These are phyloP conservation scores for Diaporthe amygdali DNA, from an alignment of 2,329 filamentous ascomycete species.

Conservation along the genomic window DNA sequence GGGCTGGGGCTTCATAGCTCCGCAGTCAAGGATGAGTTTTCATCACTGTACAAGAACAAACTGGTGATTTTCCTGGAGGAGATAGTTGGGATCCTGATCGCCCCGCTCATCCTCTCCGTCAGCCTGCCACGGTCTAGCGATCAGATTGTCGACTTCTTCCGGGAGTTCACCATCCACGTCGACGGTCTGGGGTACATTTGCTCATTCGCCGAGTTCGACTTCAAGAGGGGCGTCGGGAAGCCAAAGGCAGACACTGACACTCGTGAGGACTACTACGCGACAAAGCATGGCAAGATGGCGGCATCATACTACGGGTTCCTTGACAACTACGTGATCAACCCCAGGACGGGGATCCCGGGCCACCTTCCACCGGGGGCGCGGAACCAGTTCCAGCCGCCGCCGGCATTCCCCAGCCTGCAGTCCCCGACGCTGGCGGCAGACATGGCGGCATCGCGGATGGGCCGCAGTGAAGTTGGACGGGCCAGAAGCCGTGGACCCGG, in stretches of 20 bases:
- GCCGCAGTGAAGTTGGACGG: constrained; percentile 46
- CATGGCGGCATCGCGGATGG: constrained; percentile 56
- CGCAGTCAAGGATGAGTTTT: constrained; percentile 90
- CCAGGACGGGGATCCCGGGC: constrained; percentile 69
- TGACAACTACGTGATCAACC: constrained; percentile 85
- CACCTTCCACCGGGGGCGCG: constrained; percentile 61
- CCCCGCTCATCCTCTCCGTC: constrained; percentile 86
- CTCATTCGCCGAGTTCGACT: constrained; percentile 96
- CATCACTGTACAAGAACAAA: constrained; percentile 89
- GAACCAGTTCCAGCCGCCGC: constrained; percentile 75
- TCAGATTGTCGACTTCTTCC: constrained; percentile 95
- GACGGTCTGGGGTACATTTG: constrained; percentile 96
- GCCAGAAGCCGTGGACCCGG: constrained; percentile 46
- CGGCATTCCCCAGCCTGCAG: constrained; percentile 74
- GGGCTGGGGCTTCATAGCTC: constrained; percentile 83
- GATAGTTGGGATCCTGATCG: constrained; percentile 88
- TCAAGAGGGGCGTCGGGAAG: constrained; percentile 76
- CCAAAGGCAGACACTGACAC: constrained; percentile 61
- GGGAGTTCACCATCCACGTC: constrained; percentile 96
- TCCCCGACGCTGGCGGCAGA: constrained; percentile 64
- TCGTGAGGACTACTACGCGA: constrained; percentile 90
- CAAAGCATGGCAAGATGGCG: constrained; percentile 98
- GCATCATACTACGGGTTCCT: constrained; percentile 95
- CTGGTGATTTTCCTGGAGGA: constrained; percentile 92
- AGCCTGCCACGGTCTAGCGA: constrained; percentile 89